A percentile compares a stretch with the other conserved stretches of the same genome.
phyloP scores from a whole-genome alignment of 495 filamentous ascomycete species.

The Aspergillus panamensis region DNA sequence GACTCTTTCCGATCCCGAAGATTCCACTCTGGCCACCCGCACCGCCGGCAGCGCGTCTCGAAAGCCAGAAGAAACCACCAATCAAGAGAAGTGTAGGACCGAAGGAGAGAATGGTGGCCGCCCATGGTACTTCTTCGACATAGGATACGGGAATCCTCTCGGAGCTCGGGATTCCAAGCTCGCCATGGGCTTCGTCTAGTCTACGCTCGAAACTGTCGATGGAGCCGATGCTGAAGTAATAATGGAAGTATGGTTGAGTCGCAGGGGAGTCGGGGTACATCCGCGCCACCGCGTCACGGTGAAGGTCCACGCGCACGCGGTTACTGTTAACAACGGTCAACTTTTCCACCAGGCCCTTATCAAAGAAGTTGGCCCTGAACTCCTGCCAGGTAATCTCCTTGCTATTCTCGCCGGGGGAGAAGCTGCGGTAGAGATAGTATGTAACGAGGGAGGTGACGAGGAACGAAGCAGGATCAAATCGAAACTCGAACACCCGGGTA shows the following conservation, averaged over 20 bases:
- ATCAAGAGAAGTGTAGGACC: conserved; percentile 86
- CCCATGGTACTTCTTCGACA: conserved; percentile 65
- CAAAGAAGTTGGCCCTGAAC: conserved; percentile 83
- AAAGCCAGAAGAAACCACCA: conserved; percentile 68
- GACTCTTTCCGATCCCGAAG: conserved; percentile 92
- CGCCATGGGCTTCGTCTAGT: conserved; percentile 80
- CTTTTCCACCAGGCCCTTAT: conserved; percentile 93
- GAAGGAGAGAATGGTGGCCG: conserved; percentile 65
- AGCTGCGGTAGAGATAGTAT: conserved; percentile 58
- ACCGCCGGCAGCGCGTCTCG: conserved; percentile 61
- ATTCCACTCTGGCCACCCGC: conserved; percentile 71
- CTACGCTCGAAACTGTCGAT: conserved; percentile 87
- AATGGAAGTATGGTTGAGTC: conserved; percentile 65
- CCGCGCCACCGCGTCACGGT: conserved; percentile 70
- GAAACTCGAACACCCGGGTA: conserved; percentile 44
- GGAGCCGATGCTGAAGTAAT: conserved; percentile 94
- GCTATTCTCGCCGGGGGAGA: conserved; percentile 62
- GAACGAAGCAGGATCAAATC: conserved; percentile 54
- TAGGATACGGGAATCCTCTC: conserved; percentile 93
- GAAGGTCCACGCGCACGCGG: conserved; percentile 76
- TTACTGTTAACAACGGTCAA: conserved; percentile 73
- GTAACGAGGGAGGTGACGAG: conserved; percentile 55
- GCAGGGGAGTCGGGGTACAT: conserved; percentile 82
- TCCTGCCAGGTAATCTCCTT: conserved; percentile 97
- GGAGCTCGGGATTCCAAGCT: conserved; percentile 74